phyloP scores from a whole-genome alignment of 2,329 filamentous ascomycete species.

The Diaporthe sp. region DNA sequence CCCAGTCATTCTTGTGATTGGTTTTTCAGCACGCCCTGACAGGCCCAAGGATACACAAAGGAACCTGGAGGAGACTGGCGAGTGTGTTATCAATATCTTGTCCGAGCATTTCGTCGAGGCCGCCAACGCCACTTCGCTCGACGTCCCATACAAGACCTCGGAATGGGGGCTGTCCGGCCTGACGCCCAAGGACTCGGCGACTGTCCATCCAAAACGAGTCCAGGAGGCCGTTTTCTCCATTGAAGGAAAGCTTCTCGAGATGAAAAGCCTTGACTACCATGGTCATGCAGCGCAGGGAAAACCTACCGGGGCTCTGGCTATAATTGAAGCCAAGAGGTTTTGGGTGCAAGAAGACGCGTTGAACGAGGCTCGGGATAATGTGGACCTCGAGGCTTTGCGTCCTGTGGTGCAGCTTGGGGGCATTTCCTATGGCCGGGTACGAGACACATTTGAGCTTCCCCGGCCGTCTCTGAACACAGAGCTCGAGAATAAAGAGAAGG shows the following conservation, averaged over 20 bases:
- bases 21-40: conserved; percentile 68
- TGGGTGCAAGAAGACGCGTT: conserved; percentile 40
- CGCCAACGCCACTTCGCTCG: conserved; percentile 71
- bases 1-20: conserved; percentile 72
- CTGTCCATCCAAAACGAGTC: conserved; percentile 45
- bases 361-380: background rate
- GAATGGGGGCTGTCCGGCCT: conserved; percentile 54
- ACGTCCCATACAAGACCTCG: conserved; percentile 68
- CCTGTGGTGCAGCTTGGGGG: conserved; percentile 16
- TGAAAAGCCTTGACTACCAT: conserved; percentile 45
- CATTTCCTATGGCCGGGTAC: background rate
- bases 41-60: conserved; percentile 71
- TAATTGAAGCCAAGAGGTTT: conserved; percentile 49
- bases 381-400: background rate
- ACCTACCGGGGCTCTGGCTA: conserved; percentile 45
- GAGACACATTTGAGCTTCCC: conserved; percentile 1
- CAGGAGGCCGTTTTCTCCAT: conserved; percentile 48
- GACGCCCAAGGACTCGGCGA: conserved; percentile 43
- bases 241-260: conserved; percentile 49
- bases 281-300: conserved; percentile 43
- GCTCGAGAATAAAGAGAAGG: background rate
- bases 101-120: conserved; percentile 74
- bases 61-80: conserved; percentile 69
- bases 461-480: background rate
- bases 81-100: conserved; percentile 75